A percentile compares a stretch with the other conserved stretches of the same genome.
Conservation (phyloP, 257 asterid species). For the Craterostigma plantagineum region DNA sequence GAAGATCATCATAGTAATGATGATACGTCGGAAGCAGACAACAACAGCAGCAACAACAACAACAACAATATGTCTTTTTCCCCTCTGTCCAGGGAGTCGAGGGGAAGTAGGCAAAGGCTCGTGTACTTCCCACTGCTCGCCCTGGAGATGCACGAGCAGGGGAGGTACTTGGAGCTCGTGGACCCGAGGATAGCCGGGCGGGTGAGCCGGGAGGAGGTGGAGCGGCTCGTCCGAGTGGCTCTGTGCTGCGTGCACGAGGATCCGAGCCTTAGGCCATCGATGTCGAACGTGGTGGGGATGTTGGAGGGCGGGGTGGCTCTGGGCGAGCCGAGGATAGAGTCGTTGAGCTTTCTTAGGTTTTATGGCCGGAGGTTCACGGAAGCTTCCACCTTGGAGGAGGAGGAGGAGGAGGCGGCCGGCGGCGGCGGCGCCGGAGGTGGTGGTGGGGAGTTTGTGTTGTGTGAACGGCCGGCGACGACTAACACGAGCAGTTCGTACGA, state of each 20-base stretch:
- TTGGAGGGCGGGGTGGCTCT: slow-evolving; percentile 57
- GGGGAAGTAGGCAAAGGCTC: slow-evolving; percentile 5
- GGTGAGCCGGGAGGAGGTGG: slow-evolving; percentile 41
- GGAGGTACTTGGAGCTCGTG: slow-evolving; percentile 46
- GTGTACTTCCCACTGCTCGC: slow-evolving; percentile 59
- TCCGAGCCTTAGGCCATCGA: slow-evolving; percentile 53
- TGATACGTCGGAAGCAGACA: slow-evolving; percentile 9
- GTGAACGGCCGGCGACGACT: slow-evolving; percentile 12
- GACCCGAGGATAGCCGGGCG: slow-evolving; percentile 41
- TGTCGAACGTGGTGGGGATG: slow-evolving; percentile 63
- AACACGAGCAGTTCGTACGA: slow-evolving; percentile 18
- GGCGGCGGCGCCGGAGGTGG: no score
- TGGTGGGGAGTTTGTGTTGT: slow-evolving; percentile 11
- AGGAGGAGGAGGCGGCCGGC: not conserved
- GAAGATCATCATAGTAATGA: slow-evolving; percentile 9
- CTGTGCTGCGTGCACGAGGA: slow-evolving; percentile 79
- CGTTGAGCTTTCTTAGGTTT: slow-evolving; percentile 51
- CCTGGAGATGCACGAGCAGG: slow-evolving; percentile 60
- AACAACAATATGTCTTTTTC: slow-evolving; percentile 11
- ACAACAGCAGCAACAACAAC: slow-evolving; percentile 17
- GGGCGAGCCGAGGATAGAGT: slow-evolving; percentile 37
- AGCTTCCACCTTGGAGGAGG: slow-evolving; percentile 24
- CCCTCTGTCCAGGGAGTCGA: slow-evolving; percentile 19
- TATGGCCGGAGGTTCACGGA: slow-evolving; percentile 73
- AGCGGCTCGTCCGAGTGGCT: slow-evolving; percentile 58